phyloP scores from a whole-genome alignment of 225 moss, liverwort and hornwort species.

The Sphagnum tenellum region DNA sequence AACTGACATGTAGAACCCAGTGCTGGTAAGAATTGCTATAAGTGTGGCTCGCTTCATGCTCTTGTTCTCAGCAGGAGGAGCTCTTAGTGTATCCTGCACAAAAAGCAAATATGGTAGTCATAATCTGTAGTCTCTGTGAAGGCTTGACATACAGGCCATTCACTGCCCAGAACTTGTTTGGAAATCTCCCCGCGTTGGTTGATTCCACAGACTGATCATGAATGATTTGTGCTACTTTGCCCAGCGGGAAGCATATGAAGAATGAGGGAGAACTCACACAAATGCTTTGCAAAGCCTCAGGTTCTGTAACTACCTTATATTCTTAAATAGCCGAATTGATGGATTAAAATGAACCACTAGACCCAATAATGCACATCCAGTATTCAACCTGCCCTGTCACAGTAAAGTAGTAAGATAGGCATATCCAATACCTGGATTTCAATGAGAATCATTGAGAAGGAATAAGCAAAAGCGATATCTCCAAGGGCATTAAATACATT shows the following conservation, averaged over 20 bases:
- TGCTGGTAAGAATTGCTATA: slow-evolving; percentile 37
- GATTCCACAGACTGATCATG: no score
- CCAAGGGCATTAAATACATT: slow-evolving; percentile 67
- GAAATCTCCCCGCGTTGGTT: not conserved
- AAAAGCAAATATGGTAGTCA: not conserved
- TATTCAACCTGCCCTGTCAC: no score
- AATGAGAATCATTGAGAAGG: slow-evolving; percentile 83
- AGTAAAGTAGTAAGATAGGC: no score
- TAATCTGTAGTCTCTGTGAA: not conserved
- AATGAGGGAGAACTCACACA: no score
- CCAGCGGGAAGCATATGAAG: no score
- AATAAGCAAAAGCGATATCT: slow-evolving; percentile 88
- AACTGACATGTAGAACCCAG: slow-evolving; percentile 67
- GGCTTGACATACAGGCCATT: not conserved
- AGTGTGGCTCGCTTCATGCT: slow-evolving; percentile 62
- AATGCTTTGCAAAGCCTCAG: no score
- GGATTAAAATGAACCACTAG: no score
- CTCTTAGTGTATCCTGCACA: slow-evolving; percentile 60
- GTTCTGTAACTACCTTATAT: no score
- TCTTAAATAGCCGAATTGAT: no score
- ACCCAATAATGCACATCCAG: no score
- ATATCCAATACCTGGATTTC: slow-evolving; percentile 59
- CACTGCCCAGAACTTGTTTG: not conserved
- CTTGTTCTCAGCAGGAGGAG: slow-evolving; percentile 52
- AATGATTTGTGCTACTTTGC: no score